Evolutionary conservation across 306 rosid species (phyloP).

Genomic region (Gynostemma pentaphyllum): DNA sequence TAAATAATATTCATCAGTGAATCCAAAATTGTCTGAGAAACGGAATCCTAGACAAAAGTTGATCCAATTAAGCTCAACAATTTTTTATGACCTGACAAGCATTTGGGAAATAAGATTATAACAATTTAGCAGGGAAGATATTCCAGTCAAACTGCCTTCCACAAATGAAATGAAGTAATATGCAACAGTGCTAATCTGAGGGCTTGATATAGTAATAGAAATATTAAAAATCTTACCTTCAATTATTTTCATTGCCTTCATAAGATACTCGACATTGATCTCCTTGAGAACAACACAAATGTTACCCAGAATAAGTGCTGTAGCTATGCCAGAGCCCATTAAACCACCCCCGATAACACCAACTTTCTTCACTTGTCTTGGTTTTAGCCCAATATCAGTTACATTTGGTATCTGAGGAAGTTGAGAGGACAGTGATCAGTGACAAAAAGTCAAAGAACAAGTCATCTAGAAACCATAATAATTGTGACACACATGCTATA

Average conservation of each 20-base stretch:
- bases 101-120: neutral
- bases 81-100: neutral
- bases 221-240: slow-evolving; percentile 46
- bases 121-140: neutral
- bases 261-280: slow-evolving; percentile 70
- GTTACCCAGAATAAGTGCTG: slow-evolving; percentile 67
- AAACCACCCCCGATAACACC: slow-evolving; percentile 97
- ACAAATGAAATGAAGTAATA: neutral
- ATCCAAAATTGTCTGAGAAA: neutral
- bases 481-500: neutral
- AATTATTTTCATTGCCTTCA: slow-evolving; percentile 49
- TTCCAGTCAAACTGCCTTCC: neutral
- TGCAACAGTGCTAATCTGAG: neutral
- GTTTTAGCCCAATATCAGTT: slow-evolving; percentile 80
- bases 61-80: neutral
- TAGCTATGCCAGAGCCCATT: slow-evolving; percentile 99
- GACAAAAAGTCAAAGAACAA: neutral
- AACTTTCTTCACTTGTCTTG: slow-evolving; percentile 72
- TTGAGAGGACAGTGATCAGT: slow-evolving; percentile 6
- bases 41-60: neutral
- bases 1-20: neutral
- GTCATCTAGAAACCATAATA: neutral
- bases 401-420: slow-evolving; percentile 74
- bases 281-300: slow-evolving; percentile 76
- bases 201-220: neutral